Conservation (phyloP, 306 rosid species). For the Abrus pulchellus region DNA sequence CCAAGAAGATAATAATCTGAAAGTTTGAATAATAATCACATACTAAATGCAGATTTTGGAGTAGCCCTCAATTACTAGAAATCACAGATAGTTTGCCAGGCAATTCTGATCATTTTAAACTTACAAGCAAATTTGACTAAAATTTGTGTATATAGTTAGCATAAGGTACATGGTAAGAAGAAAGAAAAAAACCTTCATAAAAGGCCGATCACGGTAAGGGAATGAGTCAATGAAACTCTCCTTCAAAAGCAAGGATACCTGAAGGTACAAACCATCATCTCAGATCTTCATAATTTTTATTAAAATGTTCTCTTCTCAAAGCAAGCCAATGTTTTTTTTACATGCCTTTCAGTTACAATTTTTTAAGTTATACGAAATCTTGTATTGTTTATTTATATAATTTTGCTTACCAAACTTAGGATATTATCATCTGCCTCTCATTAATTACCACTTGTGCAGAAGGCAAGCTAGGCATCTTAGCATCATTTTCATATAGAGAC, state of each 20-base stretch:
- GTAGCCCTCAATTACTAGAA: conserved; percentile 15
- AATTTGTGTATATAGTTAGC: neutral
- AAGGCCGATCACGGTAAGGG: conserved; percentile 85
- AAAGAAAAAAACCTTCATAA: conserved; percentile 80
- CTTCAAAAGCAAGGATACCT: conserved; percentile 98
- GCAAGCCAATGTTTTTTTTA: conserved; percentile 30
- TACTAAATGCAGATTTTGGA: conserved; percentile 24
- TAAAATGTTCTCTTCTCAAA: conserved; percentile 33
- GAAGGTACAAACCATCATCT: conserved; percentile 38
- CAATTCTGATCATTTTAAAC: conserved; percentile 16
- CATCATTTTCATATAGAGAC: conserved; percentile 18
- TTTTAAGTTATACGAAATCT: conserved; percentile 4
- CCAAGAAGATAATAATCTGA: conserved; percentile 13
- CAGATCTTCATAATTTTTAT: conserved; percentile 45
- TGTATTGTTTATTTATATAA: neutral
- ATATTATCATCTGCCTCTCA: conserved; percentile 14
- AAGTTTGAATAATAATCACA: conserved; percentile 18
- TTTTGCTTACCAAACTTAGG: neutral
- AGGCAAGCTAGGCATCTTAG: neutral
- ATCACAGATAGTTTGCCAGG: conserved; percentile 34
- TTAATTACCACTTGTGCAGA: conserved; percentile 33
- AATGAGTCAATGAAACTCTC: conserved; percentile 96
- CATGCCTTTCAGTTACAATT: conserved; percentile 11
- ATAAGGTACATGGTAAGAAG: conserved; percentile 23
- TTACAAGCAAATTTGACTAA: neutral